phyloP scores from a whole-genome alignment of 306 rosid genomes.

The Canavalia gladiata region DNA sequence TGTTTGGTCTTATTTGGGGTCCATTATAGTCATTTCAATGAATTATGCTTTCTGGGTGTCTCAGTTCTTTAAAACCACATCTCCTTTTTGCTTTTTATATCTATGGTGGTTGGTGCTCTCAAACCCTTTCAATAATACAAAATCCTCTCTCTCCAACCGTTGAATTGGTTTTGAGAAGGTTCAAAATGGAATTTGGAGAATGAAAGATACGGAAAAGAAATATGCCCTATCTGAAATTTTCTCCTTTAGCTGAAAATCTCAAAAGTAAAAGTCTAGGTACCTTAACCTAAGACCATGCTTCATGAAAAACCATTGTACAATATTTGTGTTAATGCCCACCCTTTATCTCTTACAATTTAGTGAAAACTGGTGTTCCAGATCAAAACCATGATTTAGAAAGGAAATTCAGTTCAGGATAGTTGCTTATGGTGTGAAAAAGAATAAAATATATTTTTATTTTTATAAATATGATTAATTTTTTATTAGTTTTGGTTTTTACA shows the following conservation, averaged over 20 bases:
- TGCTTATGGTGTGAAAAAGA: neutral
- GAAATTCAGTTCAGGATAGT: neutral
- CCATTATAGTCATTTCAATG: conserved; percentile 57
- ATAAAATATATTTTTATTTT: no score
- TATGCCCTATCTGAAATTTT: conserved; percentile 8
- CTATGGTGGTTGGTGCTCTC: conserved; percentile 43
- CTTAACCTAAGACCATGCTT: conserved; percentile 21
- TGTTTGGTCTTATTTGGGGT: conserved; percentile 47
- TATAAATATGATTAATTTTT: no score
- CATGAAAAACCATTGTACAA: neutral
- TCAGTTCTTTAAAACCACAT: conserved; percentile 40
- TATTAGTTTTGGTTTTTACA: no score
- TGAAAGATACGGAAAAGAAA: conserved; percentile 6
- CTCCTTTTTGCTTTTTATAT: conserved; percentile 39
- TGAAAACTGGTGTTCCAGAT: neutral
- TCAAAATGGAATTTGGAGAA: conserved; percentile 14
- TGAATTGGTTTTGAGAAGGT: conserved; percentile 11
- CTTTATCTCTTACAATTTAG: neutral
- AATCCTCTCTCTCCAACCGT: neutral
- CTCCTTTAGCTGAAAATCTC: neutral
- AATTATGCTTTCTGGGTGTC: conserved; percentile 50
- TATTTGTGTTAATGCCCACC: neutral
- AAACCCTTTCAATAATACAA: conserved; percentile 45
- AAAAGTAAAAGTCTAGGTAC: conserved; percentile 1
- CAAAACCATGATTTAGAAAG: neutral